Base-by-base conservation (phyloP, 768 basidiomycete species). In the Amanita muscaria region DNA sequence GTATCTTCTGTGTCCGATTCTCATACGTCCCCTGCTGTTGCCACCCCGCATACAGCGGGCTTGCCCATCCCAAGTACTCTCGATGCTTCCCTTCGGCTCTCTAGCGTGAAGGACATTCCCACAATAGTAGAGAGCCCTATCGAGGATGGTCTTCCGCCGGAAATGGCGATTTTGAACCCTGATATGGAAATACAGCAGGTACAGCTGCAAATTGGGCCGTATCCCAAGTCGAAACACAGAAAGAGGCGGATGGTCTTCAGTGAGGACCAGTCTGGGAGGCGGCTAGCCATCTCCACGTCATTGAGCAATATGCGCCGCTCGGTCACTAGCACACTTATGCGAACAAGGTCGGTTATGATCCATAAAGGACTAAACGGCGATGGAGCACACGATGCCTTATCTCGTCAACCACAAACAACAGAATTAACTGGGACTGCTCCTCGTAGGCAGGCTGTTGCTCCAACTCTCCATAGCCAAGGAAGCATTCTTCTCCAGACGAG, bases 381-480 rank as follows among this genome's bases (percentile, higher is more conserved):
- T 40, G 29, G 10, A 42, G 39, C 15, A 21, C 51, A 25, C 21
- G 36, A 33, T 41, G 43, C 27, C 14, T 29, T 29, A n/a, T 24
- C 44, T 5, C 32, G 35, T 42, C 53, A 33, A 11, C 32, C 38
- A 29, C 15, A n/a, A n/a, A n/a, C n/a, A n/a, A n/a, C n/a, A n/a
- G n/a, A n/a, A n/a, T n/a, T n/a, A n/a, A n/a, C n/a, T n/a, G n/a
- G n/a, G n/a, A n/a, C n/a, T n/a, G n/a, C n/a, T n/a, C n/a, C n/a
- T n/a, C n/a, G 21, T 48, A 61, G 74, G 32, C 54, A 62, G 51
- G 64, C 80, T 10, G 62, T 82, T 15, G 64, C 66, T 43, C 79
- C 82, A 27, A 77, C 72, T 36, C 71, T 84, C 46, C 76, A 87
- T 54, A 77, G 63, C 49, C 57, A 64, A 14, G 80, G 71, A 36